Evolutionary conservation across 2,329 filamentous ascomycete species (phyloP), one percentile per base, ranked within the genome.

Genomic region (Grosmannia huntii): DNA sequence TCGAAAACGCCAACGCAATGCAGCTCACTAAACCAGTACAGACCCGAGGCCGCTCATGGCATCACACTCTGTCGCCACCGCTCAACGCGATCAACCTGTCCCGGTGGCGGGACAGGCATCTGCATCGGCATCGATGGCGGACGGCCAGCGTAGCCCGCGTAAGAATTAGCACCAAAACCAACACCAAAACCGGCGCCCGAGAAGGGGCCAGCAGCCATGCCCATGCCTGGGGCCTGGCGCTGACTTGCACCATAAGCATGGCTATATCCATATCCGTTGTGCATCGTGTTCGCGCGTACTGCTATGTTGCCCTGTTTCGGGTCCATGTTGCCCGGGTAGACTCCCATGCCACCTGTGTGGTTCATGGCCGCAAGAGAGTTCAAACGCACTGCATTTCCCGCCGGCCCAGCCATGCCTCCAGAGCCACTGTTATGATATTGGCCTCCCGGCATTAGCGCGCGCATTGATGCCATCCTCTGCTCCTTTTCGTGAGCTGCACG

Each of bases 381-480:
- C 16, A 50, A 25, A 28, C 11, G 21, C 21, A 23, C 23, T 5
- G 27, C 19, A 19, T 19, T 28, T 31, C 49, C 50, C 28, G 10
- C 4, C 23, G 28, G 50, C 10, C 28, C 28, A 19, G 33, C 25
- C 41, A 55, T 46, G n/a, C 19, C 14, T 19, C 53, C 38, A 19
- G 38, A 12, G 16, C 64, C 67, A 1, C 77, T 78, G 56, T 81
- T 77, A 63, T 83, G 82, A 65, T 78, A 82, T n/a, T 71, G 69
- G 3, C 80, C 80, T 23, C 75, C 72, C 62, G 79, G 77, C 73
- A 82, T 77, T 64, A 80, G 77, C 31, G 67, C 69, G 46, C 78
- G 70, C 60, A 80, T 66, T 1, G 70, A 72, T 3, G 75, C 72
- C 71, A 82, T 69, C 67, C 75, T 79, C 57, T 70, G 71, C 0